Evolutionary conservation across 106 monocot species (phyloP).

Genomic region (Acorus calamus): DNA sequence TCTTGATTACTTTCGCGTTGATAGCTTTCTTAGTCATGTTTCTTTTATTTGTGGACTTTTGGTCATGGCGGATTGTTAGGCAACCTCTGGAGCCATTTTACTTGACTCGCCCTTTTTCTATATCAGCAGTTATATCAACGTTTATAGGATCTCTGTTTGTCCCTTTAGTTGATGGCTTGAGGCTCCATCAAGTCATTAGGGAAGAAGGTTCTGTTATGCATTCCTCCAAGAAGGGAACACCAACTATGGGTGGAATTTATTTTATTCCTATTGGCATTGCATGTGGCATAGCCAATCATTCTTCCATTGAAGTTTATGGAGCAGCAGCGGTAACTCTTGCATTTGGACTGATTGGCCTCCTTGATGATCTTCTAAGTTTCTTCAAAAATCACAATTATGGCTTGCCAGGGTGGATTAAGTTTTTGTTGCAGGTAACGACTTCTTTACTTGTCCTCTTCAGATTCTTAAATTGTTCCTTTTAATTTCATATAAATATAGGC

Average conservation of each 20-base stretch:
- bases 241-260: constrained; percentile 84
- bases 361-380: constrained; percentile 48
- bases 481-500: neutral
- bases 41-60: constrained; percentile 75
- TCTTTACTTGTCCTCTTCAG: neutral
- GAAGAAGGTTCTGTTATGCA: constrained; percentile 30
- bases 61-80: constrained; percentile 82
- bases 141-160: constrained; percentile 62
- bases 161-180: constrained; percentile 55
- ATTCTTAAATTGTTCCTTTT: neutral
- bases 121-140: constrained; percentile 55
- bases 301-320: constrained; percentile 38
- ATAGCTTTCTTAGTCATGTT: constrained; percentile 37
- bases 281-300: constrained; percentile 23
- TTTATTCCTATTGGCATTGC: constrained; percentile 80
- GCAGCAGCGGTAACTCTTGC: constrained; percentile 49
- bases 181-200: constrained; percentile 43
- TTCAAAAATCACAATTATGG: constrained; percentile 24
- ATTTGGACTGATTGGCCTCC: constrained; percentile 59
- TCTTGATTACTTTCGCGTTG: constrained; percentile 49
- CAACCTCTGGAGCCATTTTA: constrained; percentile 68
- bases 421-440: constrained; percentile 41
- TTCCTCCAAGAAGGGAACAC: constrained; percentile 29
- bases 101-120: constrained; percentile 60
- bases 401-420: constrained; percentile 44